Conservation (phyloP, 352 stramenopile species). For the Phytophthora fragariae region DNA sequence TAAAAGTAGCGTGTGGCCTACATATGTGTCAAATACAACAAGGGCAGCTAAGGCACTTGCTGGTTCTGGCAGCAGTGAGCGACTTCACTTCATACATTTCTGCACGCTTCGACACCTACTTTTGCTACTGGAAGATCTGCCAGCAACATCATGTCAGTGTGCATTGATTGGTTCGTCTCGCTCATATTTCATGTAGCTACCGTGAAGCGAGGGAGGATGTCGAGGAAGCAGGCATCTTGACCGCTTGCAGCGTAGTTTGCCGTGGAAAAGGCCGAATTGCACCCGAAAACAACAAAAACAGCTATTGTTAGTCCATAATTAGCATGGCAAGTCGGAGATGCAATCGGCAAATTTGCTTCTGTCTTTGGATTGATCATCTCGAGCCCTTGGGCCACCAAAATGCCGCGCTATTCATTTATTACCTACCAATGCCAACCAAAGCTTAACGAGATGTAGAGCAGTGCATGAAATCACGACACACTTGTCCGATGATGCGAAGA, state of each 20-base stretch:
- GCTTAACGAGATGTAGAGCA: no score
- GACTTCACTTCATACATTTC: not conserved
- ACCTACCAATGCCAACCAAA: no score
- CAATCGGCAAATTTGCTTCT: no score
- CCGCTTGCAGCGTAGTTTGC: not conserved
- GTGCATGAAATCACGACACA: no score
- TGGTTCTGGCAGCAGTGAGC: not conserved
- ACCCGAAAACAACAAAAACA: no score
- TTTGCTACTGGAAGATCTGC: not conserved
- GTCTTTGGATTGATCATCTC: not conserved
- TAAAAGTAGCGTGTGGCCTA: conserved; percentile 14
- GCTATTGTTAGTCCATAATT: no score
- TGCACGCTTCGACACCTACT: not conserved
- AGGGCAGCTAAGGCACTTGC: not conserved
- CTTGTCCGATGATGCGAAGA: no score
- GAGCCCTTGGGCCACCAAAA: not conserved
- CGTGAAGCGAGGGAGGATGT: not conserved
- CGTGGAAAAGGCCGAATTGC: no score
- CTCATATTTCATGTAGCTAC: not conserved
- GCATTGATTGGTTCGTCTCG: not conserved
- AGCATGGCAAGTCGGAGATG: no score
- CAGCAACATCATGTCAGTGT: not conserved
- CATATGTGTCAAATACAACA: not conserved
- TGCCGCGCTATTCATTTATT: not conserved
- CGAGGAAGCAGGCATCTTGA: not conserved